These are phyloP conservation scores for Metschnikowia aberdeeniae DNA, from an alignment of 805 yeast genomes.

Conservation along the genomic window DNA sequence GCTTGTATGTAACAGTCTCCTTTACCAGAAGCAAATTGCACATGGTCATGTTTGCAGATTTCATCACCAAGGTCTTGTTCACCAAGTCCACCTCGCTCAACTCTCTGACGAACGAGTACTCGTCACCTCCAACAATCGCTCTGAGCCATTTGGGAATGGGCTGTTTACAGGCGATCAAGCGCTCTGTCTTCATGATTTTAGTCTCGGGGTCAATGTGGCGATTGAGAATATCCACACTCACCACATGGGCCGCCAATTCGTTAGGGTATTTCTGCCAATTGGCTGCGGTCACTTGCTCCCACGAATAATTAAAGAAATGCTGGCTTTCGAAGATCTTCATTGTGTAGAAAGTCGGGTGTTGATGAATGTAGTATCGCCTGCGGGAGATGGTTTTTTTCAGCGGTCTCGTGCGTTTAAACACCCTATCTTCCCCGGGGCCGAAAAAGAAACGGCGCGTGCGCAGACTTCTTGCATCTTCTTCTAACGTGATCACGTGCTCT, in stretches of 20 bases:
- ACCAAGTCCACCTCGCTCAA: conserved; percentile 76
- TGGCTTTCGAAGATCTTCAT: conserved; percentile 79
- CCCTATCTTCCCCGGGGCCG: conserved; percentile 4
- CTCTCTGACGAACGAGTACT: conserved; percentile 80
- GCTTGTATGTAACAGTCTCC: conserved; percentile 80
- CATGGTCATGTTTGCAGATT: conserved; percentile 86
- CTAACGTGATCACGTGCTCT: too few species aligned
- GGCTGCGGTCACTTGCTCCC: conserved; percentile 95
- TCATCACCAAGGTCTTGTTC: conserved; percentile 62
- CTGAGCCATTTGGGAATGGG: conserved; percentile 80
- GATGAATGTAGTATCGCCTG: background rate
- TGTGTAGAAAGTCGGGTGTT: background rate
- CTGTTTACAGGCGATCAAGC: conserved; percentile 86
- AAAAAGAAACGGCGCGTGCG: conserved; percentile 3
- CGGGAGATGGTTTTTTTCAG: background rate
- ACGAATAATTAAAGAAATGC: conserved; percentile 73
- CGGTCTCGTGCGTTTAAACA: conserved; percentile 1
- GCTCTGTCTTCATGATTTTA: conserved; percentile 64
- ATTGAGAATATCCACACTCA: conserved; percentile 83
- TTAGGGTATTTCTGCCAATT: conserved; percentile 98
- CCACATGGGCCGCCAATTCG: conserved; percentile 85
- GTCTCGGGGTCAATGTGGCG: conserved; percentile 59
- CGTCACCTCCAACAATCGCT: conserved; percentile 66
- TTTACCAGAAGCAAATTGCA: conserved; percentile 69
- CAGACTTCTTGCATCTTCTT: too few species aligned